Conservation (phyloP, 306 rosid genomes). For the Cicer chorassanicum region DNA sequence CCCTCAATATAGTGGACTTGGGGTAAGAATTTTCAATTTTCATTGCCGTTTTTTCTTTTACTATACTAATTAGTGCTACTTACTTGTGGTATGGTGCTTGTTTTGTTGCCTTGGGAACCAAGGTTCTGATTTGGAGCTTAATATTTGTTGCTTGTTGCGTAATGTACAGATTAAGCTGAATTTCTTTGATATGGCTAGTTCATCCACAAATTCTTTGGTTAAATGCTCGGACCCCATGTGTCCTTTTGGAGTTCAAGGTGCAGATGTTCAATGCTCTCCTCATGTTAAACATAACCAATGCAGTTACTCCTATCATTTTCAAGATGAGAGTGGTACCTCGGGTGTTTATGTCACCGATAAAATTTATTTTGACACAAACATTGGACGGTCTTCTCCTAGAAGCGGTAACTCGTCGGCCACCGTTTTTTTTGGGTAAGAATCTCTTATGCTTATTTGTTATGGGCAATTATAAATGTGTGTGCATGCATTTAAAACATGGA, state of each 20-base stretch:
- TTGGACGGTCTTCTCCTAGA: conserved; percentile 66
- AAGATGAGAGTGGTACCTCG: conserved; percentile 91
- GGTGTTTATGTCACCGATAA: conserved; percentile 82
- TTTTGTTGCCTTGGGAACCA: conserved; percentile 21
- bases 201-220: conserved; percentile 65
- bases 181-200: conserved; percentile 74
- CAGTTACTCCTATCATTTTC: conserved; percentile 77
- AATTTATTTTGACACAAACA: conserved; percentile 73
- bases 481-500: background rate
- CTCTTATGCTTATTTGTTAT: conserved; percentile 24
- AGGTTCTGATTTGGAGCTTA: conserved; percentile 33
- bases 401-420: conserved; percentile 72
- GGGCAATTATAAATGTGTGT: conserved; percentile 9
- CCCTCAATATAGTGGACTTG: conserved; percentile 84
- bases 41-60: background rate
- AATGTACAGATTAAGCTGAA: conserved; percentile 76
- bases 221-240: conserved; percentile 84
- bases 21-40: conserved; percentile 57
- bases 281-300: conserved; percentile 70
- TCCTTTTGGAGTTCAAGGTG: conserved; percentile 61
- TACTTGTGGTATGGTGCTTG: conserved; percentile 13
- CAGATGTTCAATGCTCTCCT: conserved; percentile 67
- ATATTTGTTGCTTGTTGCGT: conserved; percentile 42
- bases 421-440: conserved; percentile 85
- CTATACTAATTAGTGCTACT: background rate